phyloP scores from a whole-genome alignment of 192 early-diverging fungal species.

The Backusella liffmaniae region DNA sequence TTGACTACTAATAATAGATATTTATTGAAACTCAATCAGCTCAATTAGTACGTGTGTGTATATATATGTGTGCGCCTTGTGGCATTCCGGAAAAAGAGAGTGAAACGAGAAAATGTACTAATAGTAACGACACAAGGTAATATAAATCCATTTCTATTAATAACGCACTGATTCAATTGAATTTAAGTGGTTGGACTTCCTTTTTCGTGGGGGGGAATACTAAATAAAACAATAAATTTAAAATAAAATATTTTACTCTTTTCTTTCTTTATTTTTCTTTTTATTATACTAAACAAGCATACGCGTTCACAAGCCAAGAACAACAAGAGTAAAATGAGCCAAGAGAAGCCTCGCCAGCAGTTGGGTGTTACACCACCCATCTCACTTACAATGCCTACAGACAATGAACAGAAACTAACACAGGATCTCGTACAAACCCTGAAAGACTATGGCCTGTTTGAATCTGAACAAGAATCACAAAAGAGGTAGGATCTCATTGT shows the following conservation, averaged over 20 bases:
- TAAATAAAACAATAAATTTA: too few species aligned
- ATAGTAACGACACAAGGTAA: too few species aligned
- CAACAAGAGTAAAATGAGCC: neutral
- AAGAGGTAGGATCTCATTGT: slow-evolving; percentile 59
- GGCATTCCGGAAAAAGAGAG: too few species aligned
- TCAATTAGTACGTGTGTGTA: neutral
- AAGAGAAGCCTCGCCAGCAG: slow-evolving; percentile 37
- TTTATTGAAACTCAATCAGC: neutral
- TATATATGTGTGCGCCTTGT: too few species aligned
- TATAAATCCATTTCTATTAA: too few species aligned
- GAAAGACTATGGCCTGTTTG: slow-evolving; percentile 75
- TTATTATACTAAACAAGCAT: neutral
- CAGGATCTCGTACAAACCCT: slow-evolving; percentile 68
- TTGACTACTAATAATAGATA: too few species aligned
- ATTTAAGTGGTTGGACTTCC: too few species aligned
- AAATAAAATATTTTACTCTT: neutral
- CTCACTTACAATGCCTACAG: slow-evolving; percentile 58
- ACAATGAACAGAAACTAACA: slow-evolving; percentile 66
- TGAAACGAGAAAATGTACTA: too few species aligned
- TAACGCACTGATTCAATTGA: too few species aligned
- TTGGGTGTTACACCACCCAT: slow-evolving; percentile 86
- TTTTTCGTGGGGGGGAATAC: too few species aligned
- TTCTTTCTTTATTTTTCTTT: neutral
- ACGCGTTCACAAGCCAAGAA: neutral
- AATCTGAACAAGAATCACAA: slow-evolving; percentile 80